Base-by-base conservation (phyloP, 768 basidiomycete species). In the Cystofilobasidium bisporidii region DNA sequence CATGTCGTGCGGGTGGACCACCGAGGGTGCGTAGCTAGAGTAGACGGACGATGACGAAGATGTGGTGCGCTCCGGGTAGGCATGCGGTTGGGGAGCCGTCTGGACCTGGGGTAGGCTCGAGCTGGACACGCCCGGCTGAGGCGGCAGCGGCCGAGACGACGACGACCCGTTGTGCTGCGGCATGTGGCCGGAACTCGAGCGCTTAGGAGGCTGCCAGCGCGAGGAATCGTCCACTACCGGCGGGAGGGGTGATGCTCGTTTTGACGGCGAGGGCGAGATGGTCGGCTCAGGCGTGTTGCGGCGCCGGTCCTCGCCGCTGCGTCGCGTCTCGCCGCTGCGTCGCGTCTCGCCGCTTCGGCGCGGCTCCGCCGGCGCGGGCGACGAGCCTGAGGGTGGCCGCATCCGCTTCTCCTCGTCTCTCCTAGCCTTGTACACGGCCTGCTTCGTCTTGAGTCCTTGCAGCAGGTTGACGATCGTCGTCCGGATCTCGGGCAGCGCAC, bases 391-490 rank as follows among this genome's bases (percentile, higher is more conserved):
- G 40, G 45, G 24, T 28, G 17, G 53, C 30, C 45, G 33, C 28
- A 12, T 63, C 33, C 58, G 47, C 64, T 40, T 28, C 28, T 69
- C 50, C 53, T 61, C 61, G 43, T 71, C 63, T 36, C 56, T 62
- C 61, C n/a, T 64, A 20, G 24, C 53, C 63, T 63, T 63, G 77
- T 94, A 96, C 71, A 86, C 81, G 45, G 87, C 85, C 78, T 99
- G 94, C 77, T 97, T 97, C 59, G 80, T 83, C 61, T 93, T 87
- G n/a, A 99, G 81, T 18, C 93, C 94, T 73, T 91, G 88, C 36
- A 99, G 78, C n/a, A 99, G 81, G 74, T 83, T 86, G 41, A 91
- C 93, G 74, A 98, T 97, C 74, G 96, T 94, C 73, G 83, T 82
- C 63, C 94, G 86, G 57, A 99, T 93, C 71, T 83, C 84, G 30